Evolutionary conservation across 495 filamentous ascomycete species (phyloP).

Genomic region (Apiosordaria backusii): DNA sequence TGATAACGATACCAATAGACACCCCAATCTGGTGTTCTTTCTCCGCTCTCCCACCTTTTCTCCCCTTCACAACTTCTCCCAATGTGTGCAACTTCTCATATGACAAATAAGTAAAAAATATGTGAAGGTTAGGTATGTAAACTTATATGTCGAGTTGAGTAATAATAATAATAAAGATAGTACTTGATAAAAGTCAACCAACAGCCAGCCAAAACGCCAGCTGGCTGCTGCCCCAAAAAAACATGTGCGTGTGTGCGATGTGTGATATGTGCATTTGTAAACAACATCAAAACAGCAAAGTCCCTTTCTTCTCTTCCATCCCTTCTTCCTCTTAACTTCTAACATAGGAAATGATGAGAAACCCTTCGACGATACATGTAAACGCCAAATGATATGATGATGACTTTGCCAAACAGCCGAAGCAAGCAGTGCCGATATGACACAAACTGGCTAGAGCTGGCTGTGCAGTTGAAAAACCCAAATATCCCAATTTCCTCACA

Average conservation of each 20-base stretch:
- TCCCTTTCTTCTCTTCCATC: not conserved
- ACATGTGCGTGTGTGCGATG: conserved; percentile 1
- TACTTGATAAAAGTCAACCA: not conserved
- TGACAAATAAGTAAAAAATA: not conserved
- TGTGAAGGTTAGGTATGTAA: not conserved
- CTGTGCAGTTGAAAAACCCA: conserved; percentile 1
- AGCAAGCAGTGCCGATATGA: not conserved
- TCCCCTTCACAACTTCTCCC: not conserved
- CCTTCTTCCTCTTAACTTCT: conserved; percentile 1
- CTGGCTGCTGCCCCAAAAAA: not conserved
- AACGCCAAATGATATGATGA: not conserved
- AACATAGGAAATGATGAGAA: conserved; percentile 7
- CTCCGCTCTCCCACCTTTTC: no score
- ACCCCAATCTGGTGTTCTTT: not conserved
- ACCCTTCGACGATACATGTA: not conserved
- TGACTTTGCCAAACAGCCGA: not conserved
- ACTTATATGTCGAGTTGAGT: not conserved
- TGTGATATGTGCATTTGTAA: not conserved
- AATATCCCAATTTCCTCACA: conserved; percentile 11
- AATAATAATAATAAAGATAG: not conserved
- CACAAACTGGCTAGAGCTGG: not conserved
- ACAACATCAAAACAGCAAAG: not conserved
- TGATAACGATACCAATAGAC: not conserved
- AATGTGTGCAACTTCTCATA: not conserved
- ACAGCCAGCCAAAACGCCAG: not conserved